Evolutionary conservation across 2,329 filamentous ascomycete species (phyloP).

Genomic region (Phyllosticta citriasiana): DNA sequence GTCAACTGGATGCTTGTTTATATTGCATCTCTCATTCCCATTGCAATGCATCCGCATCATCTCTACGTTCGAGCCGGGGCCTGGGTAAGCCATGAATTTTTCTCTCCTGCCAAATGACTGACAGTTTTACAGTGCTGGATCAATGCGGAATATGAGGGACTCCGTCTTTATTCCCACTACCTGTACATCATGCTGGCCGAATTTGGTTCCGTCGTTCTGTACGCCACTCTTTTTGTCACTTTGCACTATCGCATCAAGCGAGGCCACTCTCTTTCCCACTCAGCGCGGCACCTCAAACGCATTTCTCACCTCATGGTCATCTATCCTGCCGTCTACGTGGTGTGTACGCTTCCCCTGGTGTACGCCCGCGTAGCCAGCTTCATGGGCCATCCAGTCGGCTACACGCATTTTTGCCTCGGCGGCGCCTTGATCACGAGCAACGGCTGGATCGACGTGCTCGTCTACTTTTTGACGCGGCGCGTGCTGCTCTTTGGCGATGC

Average conservation of each 20-base stretch:
- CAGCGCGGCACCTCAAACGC: slow-evolving; percentile 9
- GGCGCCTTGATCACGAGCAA: slow-evolving; percentile 49
- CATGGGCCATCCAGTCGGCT: slow-evolving; percentile 37
- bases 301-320: slow-evolving; percentile 46
- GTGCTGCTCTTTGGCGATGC: slow-evolving; percentile 45
- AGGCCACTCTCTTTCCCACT: slow-evolving; percentile 22
- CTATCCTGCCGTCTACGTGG: slow-evolving; percentile 58
- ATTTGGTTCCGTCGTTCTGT: slow-evolving; percentile 43
- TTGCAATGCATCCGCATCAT: slow-evolving; percentile 32
- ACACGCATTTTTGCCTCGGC: slow-evolving; percentile 40
- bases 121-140: slow-evolving; percentile 48
- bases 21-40: slow-evolving; percentile 44
- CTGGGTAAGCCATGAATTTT: slow-evolving; percentile 35
- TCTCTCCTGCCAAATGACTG: not conserved
- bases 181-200: slow-evolving; percentile 53
- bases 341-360: slow-evolving; percentile 59
- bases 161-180: slow-evolving; percentile 54
- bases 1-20: slow-evolving; percentile 51
- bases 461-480: slow-evolving; percentile 49
- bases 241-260: slow-evolving; percentile 28
- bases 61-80: slow-evolving; percentile 56
- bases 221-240: slow-evolving; percentile 34
- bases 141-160: slow-evolving; percentile 41
- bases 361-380: slow-evolving; percentile 54
- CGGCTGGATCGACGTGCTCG: slow-evolving; percentile 48